Evolutionary conservation across 108 stramenopile species (phyloP), one percentile per base, ranked within the genome.

Genomic region (Cyclotella choctawhatcheeana): DNA sequence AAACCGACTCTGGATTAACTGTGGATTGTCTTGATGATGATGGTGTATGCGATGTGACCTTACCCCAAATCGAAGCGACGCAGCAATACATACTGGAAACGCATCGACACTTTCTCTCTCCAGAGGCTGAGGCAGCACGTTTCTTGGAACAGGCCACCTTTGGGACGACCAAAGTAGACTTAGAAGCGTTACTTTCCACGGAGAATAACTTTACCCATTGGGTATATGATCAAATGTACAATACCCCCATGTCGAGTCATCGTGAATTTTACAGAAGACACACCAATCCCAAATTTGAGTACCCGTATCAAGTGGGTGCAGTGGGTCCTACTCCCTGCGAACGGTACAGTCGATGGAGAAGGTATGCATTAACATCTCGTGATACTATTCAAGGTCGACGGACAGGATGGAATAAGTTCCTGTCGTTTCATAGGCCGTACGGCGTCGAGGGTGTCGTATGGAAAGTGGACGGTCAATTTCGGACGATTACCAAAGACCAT

Each of bases 121-220:
- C 66, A 27, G 35, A 61, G 21, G 75, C 64, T 27, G 68, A 75
- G 37, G 72, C 76, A 16, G 83, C 85, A 7, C 51, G 90, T 1
- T 84, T 88, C 44, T 74, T 91, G 45, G 79, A 83, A 44, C 76
- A 78, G 59, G 77, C 88, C 14, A 87, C 90, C 27, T 91, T 91
- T 73, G 90, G 90, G 8, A 33, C 82, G 7, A 77, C 76, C 10
- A 58, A 54, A 3, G 63, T 24, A 33, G 66, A 71, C 5, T 61
- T 86, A 31, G 31, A 45, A n/a, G 48, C 69, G 20, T 48, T 78
- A 13, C 44, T 55, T 14, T 25, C 32, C 17, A 66, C 43, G 2
- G 21, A 22, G 20, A 40, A 58, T 14, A 33, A 73, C 26, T 76
- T 74, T n/a, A 69, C 72, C 12, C n/a, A 66, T 22, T 86, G 85